These are phyloP conservation scores for Coemansia umbellata DNA, from an alignment of 192 early-diverging fungal species.

Conservation along the genomic window DNA sequence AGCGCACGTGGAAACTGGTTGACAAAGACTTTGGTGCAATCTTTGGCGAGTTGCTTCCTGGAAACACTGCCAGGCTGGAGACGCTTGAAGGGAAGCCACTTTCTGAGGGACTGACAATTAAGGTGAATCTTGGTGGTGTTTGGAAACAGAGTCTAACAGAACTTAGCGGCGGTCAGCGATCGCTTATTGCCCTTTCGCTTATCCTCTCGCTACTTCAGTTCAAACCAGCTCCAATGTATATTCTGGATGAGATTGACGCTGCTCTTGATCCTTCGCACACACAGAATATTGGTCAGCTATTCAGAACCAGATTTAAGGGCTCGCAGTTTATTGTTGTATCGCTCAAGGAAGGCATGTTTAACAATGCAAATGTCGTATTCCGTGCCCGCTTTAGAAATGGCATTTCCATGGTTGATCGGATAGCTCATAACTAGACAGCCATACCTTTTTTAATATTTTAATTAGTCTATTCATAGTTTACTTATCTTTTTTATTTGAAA, in stretches of 20 bases:
- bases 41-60: constrained; percentile 90
- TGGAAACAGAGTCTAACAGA: constrained; percentile 98
- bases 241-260: constrained; percentile 98
- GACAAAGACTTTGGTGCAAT: constrained; percentile 95
- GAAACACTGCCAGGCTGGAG: constrained; percentile 85
- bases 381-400: constrained; percentile 91
- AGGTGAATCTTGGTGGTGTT: constrained; percentile 91
- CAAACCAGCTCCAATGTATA: constrained; percentile 99
- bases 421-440: constrained; percentile 25
- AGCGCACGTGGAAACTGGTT: constrained; percentile 87
- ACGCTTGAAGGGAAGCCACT: constrained; percentile 78
- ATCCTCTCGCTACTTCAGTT: constrained; percentile 95
- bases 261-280: constrained; percentile 97
- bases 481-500: constrained; percentile 1
- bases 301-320: constrained; percentile 88
- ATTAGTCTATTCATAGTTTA: background rate
- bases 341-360: constrained; percentile 99
- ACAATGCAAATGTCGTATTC: constrained; percentile 97
- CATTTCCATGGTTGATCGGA: constrained; percentile 83
- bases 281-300: constrained; percentile 95
- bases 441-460: background rate
- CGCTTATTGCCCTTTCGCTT: constrained; percentile 91
- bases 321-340: constrained; percentile 99
- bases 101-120: constrained; percentile 85
- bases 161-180: constrained; percentile 96